phyloP scores from a whole-genome alignment of 2,329 filamentous ascomycete genomes.

The Emydomyces testavorans region DNA sequence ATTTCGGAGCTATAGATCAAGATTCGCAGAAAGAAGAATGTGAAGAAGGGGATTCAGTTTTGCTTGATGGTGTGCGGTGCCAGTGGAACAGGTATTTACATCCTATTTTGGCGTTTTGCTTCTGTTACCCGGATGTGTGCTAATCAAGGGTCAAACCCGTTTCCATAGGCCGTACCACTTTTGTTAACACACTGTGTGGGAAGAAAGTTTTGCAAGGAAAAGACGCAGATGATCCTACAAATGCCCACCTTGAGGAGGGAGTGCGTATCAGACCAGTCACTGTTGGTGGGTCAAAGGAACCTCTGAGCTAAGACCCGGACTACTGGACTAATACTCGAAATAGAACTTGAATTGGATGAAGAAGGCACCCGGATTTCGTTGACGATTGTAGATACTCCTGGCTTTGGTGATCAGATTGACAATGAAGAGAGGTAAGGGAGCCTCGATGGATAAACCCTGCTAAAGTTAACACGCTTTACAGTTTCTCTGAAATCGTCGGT shows the following conservation, averaged over 20 bases:
- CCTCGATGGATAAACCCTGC: not conserved
- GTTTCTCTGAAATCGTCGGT: conserved; percentile 94
- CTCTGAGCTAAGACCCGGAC: not conserved
- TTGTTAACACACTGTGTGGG: conserved; percentile 98
- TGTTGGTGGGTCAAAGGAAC: conserved; percentile 57
- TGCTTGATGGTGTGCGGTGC: conserved; percentile 99
- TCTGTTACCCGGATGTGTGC: conserved; percentile 15
- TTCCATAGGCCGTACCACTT: conserved; percentile 75
- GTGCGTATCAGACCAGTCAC: conserved; percentile 98
- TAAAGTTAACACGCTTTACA: conserved; percentile 28
- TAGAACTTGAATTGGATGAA: conserved; percentile 91
- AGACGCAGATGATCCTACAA: conserved; percentile 79
- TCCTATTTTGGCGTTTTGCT: conserved; percentile 13
- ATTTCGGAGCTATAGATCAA: conserved; percentile 52
- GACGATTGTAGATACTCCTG: conserved; percentile 96
- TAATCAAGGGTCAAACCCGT: conserved; percentile 14
- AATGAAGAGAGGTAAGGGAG: conserved; percentile 83
- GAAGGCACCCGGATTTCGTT: conserved; percentile 96
- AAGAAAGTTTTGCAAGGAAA: conserved; percentile 84
- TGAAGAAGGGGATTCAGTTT: conserved; percentile 99
- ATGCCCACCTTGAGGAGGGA: conserved; percentile 86
- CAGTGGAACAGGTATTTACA: conserved; percentile 73
- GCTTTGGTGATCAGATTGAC: conserved; percentile 97
- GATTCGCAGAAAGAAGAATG: conserved; percentile 99
- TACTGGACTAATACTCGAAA: not conserved